A percentile compares a stretch with the other conserved stretches of the same genome.
Conservation (phyloP, 2,329 filamentous ascomycete species). For the Cytospora piceicola region DNA sequence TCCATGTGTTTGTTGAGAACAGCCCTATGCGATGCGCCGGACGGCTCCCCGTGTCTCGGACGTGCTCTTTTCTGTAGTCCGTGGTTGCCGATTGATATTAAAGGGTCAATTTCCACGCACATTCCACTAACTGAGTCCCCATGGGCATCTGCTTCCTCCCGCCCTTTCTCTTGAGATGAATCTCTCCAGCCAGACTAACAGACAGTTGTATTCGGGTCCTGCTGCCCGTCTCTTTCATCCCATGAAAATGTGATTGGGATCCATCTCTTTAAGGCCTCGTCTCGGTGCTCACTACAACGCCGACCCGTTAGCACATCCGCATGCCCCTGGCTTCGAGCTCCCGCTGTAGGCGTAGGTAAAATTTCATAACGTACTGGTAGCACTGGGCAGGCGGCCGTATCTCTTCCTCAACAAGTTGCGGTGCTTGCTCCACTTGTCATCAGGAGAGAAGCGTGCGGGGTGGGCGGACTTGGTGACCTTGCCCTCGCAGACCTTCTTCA, state of each 20-base stretch:
- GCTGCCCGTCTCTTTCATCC: background rate
- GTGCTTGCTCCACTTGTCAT: constrained; percentile 98
- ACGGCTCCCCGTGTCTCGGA: background rate
- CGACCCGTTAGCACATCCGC: background rate
- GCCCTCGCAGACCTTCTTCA: constrained; percentile 84
- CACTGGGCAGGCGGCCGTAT: constrained; percentile 84
- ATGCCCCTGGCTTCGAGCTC: background rate
- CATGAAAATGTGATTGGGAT: background rate
- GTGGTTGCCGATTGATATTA: constrained; percentile 7
- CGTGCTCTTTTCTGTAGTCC: background rate
- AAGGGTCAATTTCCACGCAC: background rate
- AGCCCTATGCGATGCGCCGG: background rate
- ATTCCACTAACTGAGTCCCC: background rate
- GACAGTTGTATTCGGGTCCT: background rate
- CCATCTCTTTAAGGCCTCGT: constrained; percentile 4
- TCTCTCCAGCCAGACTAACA: background rate
- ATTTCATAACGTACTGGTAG: constrained; percentile 59
- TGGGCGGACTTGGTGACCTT: constrained; percentile 95
- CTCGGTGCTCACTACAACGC: constrained; percentile 4
- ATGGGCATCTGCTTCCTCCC: background rate
- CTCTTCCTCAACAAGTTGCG: constrained; percentile 93
- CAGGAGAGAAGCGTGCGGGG: constrained; percentile 93
- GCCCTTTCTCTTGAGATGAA: background rate
- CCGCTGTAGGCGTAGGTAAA: too few relatives aligned
- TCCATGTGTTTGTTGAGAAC: background rate